phyloP scores from a whole-genome alignment of 2,329 filamentous ascomycete genomes.

The Stachybotrys chlorohalonatus region DNA sequence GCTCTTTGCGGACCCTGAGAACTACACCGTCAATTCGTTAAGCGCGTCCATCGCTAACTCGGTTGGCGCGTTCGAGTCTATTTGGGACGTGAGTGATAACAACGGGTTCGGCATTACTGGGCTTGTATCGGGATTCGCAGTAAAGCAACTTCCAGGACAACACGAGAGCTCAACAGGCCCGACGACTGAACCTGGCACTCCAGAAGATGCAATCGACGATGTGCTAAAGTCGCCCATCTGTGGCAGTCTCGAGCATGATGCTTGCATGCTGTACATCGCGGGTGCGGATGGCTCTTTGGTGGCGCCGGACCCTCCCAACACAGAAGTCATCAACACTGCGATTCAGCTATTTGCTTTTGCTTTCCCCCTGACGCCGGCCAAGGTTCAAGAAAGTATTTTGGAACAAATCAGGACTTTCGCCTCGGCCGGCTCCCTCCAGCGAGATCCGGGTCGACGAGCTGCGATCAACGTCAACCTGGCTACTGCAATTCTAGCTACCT shows the following conservation, averaged over 20 bases:
- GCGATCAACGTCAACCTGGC: slow-evolving; percentile 89
- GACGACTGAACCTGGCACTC: slow-evolving; percentile 42
- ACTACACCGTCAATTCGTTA: slow-evolving; percentile 74
- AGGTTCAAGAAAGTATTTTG: slow-evolving; percentile 90
- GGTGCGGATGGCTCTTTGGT: slow-evolving; percentile 30
- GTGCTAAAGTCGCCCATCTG: slow-evolving; percentile 64
- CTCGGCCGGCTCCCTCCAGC: slow-evolving; percentile 68
- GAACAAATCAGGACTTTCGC: slow-evolving; percentile 89
- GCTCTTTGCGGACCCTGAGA: slow-evolving; percentile 87
- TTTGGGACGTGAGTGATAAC: slow-evolving; percentile 95
- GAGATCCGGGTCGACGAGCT: slow-evolving; percentile 80
- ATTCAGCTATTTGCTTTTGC: slow-evolving; percentile 89
- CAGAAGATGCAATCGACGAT: slow-evolving; percentile 56
- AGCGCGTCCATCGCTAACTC: slow-evolving; percentile 88
- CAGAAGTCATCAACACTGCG: slow-evolving; percentile 88
- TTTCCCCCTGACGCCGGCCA: slow-evolving; percentile 78
- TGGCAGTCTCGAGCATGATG: slow-evolving; percentile 81
- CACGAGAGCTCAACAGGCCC: slow-evolving; percentile 40
- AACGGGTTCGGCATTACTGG: slow-evolving; percentile 90
- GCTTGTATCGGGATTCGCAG: slow-evolving; percentile 67
- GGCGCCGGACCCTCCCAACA: slow-evolving; percentile 70
- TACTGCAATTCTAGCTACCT: slow-evolving; percentile 66
- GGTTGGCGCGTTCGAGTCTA: slow-evolving; percentile 79
- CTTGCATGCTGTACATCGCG: slow-evolving; percentile 65
- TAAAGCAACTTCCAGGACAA: slow-evolving; percentile 62